Conservation (phyloP, 108 stramenopile genomes). For the Hondaea fermentalgiana region DNA sequence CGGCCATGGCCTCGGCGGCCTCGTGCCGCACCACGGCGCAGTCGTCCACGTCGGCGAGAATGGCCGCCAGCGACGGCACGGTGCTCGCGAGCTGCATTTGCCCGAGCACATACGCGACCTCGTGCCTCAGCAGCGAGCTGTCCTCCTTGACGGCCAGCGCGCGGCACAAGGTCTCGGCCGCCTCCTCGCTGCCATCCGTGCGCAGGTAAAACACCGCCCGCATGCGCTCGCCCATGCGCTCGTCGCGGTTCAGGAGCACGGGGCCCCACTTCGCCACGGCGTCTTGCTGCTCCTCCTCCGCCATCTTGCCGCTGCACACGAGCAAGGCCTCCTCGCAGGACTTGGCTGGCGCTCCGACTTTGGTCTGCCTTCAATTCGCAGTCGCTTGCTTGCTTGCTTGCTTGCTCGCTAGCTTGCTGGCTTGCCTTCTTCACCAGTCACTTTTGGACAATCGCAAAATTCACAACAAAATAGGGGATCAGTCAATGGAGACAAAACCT, state of each 20-base stretch:
- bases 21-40: slow-evolving; percentile 90
- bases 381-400: no score
- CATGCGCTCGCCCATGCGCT: slow-evolving; percentile 76
- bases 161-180: slow-evolving; percentile 34
- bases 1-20: slow-evolving; percentile 63
- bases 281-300: no score
- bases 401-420: no score
- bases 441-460: no score
- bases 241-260: not conserved
- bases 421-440: no score
- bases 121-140: slow-evolving; percentile 84
- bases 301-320: no score
- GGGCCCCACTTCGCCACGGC: not conserved
- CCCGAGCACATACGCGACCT: slow-evolving; percentile 93
- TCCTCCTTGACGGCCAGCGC: slow-evolving; percentile 49
- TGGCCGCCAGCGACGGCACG: slow-evolving; percentile 45
- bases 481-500: no score
- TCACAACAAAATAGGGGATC: no score
- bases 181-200: slow-evolving; percentile 23
- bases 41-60: slow-evolving; percentile 44
- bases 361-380: no score
- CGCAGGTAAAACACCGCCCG: slow-evolving; percentile 71
- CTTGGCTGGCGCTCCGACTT: no score
- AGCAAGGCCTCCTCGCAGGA: no score
- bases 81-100: slow-evolving; percentile 69